Evolutionary conservation across 805 yeast species (phyloP), one percentile per base, ranked within the genome.

Genomic region (Zygoascus tannicola): DNA sequence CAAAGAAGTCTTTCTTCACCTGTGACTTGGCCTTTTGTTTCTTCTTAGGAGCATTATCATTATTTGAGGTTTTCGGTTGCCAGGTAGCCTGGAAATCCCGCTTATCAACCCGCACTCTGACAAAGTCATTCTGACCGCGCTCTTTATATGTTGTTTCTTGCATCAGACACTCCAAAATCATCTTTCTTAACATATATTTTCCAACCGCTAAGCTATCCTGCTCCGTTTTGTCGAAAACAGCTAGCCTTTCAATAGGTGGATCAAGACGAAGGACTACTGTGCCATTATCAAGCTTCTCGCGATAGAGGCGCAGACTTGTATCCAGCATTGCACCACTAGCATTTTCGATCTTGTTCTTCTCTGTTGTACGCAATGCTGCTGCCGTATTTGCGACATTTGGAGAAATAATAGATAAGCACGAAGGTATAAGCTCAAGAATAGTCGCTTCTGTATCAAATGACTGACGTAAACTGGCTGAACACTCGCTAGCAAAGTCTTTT

Each of bases 161-260:
- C 8, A n/a, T 7, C 7, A 33, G 26, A n/a, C 35, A 40, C n/a
- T 48, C 47, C 18, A 28, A 26, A 15, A 52, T 43, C 21, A 30
- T 34, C 28, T 43, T 46, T 12, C 56, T 47, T 8, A 50, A 34
- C 1, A 47, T 35, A 39, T 38, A 52, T 30, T 40, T 41, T 18
- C 56, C 56, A 8, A 45, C 46, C 2, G 51, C 37, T n/a, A 32
- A 36, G 12, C 22, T 20, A 22, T 50, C 48, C 22, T 39, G 44
- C 4, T 44, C 47, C 12, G 42, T n/a, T 12, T 42, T 44, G 35
- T 43, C 50, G 12, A 53, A 38, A 2, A 51, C 23, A 5, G 51
- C 55, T 15, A 57, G 41, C 12, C 46, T 47, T 45, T 63, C 64
- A n/a, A 62, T 32, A 1, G 67, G 62, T 18, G 68, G 68, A 4